Evolutionary conservation across 2,329 filamentous ascomycete species (phyloP).

Genomic region (Tolypocladium ophioglossoides): DNA sequence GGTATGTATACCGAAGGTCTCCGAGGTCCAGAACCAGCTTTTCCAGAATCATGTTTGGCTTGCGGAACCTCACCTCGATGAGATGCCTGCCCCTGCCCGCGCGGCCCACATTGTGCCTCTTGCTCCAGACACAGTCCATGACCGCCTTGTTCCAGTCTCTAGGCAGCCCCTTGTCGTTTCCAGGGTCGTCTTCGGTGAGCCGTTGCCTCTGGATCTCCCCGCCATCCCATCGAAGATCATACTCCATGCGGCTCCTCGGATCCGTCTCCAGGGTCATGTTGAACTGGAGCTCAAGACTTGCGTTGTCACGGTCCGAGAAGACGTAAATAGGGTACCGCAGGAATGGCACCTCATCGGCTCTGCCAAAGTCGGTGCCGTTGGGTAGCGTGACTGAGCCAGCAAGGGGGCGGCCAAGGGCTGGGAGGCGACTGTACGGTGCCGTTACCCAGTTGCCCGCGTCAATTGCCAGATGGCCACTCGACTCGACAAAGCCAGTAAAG

Average conservation of each 20-base stretch:
- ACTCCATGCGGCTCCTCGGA: slow-evolving; percentile 36
- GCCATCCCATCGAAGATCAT: slow-evolving; percentile 37
- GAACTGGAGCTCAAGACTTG: slow-evolving; percentile 22
- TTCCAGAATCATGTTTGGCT: slow-evolving; percentile 24
- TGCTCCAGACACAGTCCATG: slow-evolving; percentile 38
- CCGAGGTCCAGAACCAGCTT: slow-evolving; percentile 24
- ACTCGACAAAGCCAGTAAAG: slow-evolving; percentile 23
- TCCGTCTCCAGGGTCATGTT: slow-evolving; percentile 37
- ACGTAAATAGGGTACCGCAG: slow-evolving; percentile 21
- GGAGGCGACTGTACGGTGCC: slow-evolving; percentile 16
- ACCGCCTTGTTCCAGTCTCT: slow-evolving; percentile 38
- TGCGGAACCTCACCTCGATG: slow-evolving; percentile 17
- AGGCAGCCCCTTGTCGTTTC: slow-evolving; percentile 26
- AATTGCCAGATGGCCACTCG: slow-evolving; percentile 21
- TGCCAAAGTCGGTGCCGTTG: slow-evolving; percentile 7
- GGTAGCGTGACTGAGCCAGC: slow-evolving; percentile 11
- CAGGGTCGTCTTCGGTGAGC: slow-evolving; percentile 16
- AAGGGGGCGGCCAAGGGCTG: slow-evolving; percentile 17
- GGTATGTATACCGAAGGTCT: slow-evolving; percentile 21
- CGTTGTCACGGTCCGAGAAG: slow-evolving; percentile 11
- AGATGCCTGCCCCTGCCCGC: slow-evolving; percentile 15
- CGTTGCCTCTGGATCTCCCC: slow-evolving; percentile 18
- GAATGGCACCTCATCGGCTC: slow-evolving; percentile 9
- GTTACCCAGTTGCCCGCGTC: slow-evolving; percentile 16
- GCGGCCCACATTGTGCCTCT: slow-evolving; percentile 19